Base-by-base conservation (phyloP, 768 basidiomycete genomes). In the Trichaptum fuscoviolaceum region DNA sequence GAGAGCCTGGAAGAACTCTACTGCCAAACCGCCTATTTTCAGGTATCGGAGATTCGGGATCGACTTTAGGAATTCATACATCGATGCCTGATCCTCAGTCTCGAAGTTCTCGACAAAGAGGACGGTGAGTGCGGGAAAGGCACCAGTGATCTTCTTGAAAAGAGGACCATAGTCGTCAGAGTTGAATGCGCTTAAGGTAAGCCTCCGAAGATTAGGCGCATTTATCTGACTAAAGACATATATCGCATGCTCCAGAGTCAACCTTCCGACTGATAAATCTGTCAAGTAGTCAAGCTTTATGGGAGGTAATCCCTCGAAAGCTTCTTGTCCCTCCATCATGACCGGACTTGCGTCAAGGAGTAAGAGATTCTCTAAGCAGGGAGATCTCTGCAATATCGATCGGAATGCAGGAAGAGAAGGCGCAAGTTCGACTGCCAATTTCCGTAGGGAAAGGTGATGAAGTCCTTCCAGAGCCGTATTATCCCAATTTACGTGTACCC, bases 271-370 rank as follows among this genome's bases (percentile, higher is more conserved):
- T 57, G 84, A 77, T 17, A 92, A 77, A 58, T 79, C 80, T 67
- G 78, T 81, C 15, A 92, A 79, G 34, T 77, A 70, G 12, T 77
- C 80, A 63, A 91, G 82, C 5, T 73, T 66, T 66, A 91, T 72
- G 6, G 87, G 83, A 0, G 68, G 63, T 15, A 77, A 62, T 27
- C 57, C 63, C 63, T 69, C 61, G 25, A 72, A 72, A 35, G 71
- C 71, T 62, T 73, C 42, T 65, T 27, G 7, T 68, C 62, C 72
- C 66, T 69, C 72, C 79, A 64, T 72, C 67, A 57, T 73, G 66
- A 34, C 69, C 24, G 89, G 88, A 6, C 88, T 87, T 27, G 87
- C 88, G 63, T 85, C 85, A 71, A 90, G 86, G 36, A 92, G 71
- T 20, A 83, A 78, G 58, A 92, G 78, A 64, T 85, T 87, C 63